phyloP scores from a whole-genome alignment of 768 basidiomycete species.

The Termitomyces heimii region DNA sequence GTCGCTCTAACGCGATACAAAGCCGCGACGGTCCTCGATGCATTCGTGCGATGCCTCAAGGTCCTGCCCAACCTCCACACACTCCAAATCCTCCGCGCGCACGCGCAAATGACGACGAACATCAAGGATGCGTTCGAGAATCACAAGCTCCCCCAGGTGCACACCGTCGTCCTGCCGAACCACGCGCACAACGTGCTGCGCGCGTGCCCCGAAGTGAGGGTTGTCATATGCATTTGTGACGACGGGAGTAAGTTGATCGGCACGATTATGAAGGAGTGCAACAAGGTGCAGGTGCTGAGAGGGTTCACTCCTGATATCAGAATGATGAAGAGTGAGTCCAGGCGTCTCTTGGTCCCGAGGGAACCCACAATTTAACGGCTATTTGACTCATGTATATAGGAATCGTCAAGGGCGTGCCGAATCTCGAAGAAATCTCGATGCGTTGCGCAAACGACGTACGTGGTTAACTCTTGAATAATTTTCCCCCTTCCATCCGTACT shows the following conservation, averaged over 20 bases:
- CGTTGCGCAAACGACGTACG: background rate
- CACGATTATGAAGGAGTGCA: constrained; percentile 22
- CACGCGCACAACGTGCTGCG: constrained; percentile 25
- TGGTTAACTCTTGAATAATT: no score
- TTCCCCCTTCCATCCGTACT: background rate
- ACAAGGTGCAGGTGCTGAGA: constrained; percentile 21
- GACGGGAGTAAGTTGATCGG: constrained; percentile 21
- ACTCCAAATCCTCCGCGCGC: constrained; percentile 23
- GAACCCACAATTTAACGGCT: no score
- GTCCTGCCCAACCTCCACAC: constrained; percentile 25
- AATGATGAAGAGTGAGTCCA: constrained; percentile 21
- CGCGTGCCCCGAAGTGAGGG: constrained; percentile 22
- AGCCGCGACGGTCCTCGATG: constrained; percentile 16
- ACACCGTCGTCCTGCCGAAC: constrained; percentile 18
- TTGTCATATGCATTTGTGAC: constrained; percentile 17
- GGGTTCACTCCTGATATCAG: constrained; percentile 16
- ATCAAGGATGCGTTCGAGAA: constrained; percentile 22
- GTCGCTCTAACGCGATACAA: constrained; percentile 23
- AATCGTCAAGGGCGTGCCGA: background rate
- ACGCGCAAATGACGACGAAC: constrained; percentile 23
- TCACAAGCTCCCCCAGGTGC: constrained; percentile 18
- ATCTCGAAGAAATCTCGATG: background rate
- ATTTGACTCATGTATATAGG: background rate
- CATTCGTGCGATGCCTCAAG: constrained; percentile 21
- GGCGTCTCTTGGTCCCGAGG: background rate